These are phyloP conservation scores for Aspergillus thermomutatus DNA, from an alignment of 2,329 filamentous ascomycete genomes.

Conservation along the genomic window DNA sequence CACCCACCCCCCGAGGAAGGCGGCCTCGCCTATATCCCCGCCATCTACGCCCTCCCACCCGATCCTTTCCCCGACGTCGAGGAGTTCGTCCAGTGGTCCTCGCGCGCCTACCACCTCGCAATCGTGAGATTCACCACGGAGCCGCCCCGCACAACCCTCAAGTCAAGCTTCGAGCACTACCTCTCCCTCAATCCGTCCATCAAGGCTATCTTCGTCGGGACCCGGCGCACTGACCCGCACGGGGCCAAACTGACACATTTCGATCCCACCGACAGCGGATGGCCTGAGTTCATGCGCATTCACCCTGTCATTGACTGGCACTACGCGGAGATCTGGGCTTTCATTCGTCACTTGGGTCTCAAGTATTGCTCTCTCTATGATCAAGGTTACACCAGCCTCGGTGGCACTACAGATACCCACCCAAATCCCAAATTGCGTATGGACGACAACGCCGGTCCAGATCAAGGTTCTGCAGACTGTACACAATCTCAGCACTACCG, in stretches of 20 bases:
- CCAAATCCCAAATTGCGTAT: conserved; percentile 73
- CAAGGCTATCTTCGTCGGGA: conserved; percentile 81
- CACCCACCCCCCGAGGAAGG: conserved; percentile 43
- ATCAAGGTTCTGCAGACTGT: conserved; percentile 24
- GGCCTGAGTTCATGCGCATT: conserved; percentile 88
- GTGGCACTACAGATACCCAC: conserved; percentile 81
- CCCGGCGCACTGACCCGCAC: conserved; percentile 87
- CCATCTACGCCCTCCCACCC: conserved; percentile 83
- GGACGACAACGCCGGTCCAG: conserved; percentile 19
- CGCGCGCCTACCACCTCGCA: conserved; percentile 68
- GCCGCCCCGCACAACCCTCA: conserved; percentile 60
- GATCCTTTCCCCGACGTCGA: conserved; percentile 86
- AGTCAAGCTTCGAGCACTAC: conserved; percentile 74
- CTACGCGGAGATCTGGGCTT: conserved; percentile 90
- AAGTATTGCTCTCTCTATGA: conserved; percentile 88
- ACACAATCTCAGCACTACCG: conserved; percentile 49
- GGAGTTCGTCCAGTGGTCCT: conserved; percentile 69
- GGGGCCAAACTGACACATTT: conserved; percentile 76
- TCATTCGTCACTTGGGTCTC: conserved; percentile 68
- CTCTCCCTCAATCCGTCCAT: conserved; percentile 54
- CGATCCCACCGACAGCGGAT: conserved; percentile 80
- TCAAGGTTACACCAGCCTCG: conserved; percentile 84
- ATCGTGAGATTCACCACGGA: conserved; percentile 68
- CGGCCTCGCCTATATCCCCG: conserved; percentile 55
- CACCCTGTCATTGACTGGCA: conserved; percentile 98